Percentiles rank a stretch among this genome's conserved stretches.
phyloP scores from a whole-genome alignment of 768 basidiomycete species.

The Candolleomyces eurysporus region DNA sequence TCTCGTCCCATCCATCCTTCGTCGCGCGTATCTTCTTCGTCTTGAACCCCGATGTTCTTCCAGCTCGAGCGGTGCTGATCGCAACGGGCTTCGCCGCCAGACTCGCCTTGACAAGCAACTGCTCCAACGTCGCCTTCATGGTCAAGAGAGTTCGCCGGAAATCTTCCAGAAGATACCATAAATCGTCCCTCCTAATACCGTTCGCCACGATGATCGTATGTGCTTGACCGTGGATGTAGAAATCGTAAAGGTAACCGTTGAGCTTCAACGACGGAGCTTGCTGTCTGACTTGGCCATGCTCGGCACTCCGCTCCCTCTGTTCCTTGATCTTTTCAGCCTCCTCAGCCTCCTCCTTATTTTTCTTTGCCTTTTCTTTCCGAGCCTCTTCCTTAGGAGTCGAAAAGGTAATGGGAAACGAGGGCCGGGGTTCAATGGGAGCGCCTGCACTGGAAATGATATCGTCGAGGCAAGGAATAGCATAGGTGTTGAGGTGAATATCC shows the following conservation, averaged over 20 bases:
- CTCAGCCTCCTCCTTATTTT: background rate
- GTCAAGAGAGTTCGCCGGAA: conserved; percentile 51
- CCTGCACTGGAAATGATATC: conserved; percentile 21
- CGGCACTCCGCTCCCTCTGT: no score
- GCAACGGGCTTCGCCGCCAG: conserved; percentile 6
- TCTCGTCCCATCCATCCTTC: conserved; percentile 3
- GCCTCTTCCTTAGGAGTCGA: no score
- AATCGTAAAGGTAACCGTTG: conserved; percentile 70
- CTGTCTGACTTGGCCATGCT: no score
- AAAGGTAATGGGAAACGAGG: background rate
- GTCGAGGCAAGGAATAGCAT: conserved; percentile 57
- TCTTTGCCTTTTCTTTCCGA: background rate
- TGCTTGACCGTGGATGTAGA: conserved; percentile 63
- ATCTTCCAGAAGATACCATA: conserved; percentile 66
- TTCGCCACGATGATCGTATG: conserved; percentile 49
- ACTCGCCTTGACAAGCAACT: conserved; percentile 33
- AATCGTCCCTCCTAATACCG: conserved; percentile 55
- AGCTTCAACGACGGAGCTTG: conserved; percentile 25
- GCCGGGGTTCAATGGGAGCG: background rate
- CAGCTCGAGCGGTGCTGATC: background rate
- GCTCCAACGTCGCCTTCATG: conserved; percentile 48
- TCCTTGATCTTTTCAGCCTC: conserved; percentile 1
- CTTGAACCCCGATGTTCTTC: background rate
- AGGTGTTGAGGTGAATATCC: conserved; percentile 55
- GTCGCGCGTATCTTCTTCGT: background rate